Evolutionary conservation across 2,329 filamentous ascomycete species (phyloP).

Genomic region (Aureobasidium sp.): DNA sequence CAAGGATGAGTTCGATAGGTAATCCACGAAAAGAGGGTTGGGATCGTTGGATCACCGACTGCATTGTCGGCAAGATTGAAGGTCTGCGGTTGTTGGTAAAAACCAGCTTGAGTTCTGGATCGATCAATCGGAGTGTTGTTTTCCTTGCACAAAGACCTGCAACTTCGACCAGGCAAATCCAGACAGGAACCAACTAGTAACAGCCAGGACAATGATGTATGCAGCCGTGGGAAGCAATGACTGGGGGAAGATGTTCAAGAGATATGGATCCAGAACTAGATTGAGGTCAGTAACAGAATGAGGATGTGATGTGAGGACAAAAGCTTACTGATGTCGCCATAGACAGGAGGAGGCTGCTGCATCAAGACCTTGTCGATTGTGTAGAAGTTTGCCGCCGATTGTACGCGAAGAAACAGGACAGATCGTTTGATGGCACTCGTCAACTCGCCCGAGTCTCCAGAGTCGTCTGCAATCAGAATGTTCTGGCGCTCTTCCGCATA

Average conservation of each 20-base stretch:
- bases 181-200: constrained; percentile 46
- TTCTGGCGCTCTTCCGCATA: constrained; percentile 23
- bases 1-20: constrained; percentile 41
- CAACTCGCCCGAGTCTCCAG: not conserved
- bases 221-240: constrained; percentile 66
- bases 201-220: constrained; percentile 60
- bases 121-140: constrained; percentile 19
- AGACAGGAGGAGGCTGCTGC: constrained; percentile 63
- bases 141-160: constrained; percentile 14
- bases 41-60: not conserved
- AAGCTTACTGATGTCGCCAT: constrained; percentile 58
- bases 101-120: not conserved
- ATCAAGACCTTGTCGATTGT: constrained; percentile 68
- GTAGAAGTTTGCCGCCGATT: constrained; percentile 78
- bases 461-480: not conserved
- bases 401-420: constrained; percentile 62
- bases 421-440: constrained; percentile 9
- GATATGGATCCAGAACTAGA: constrained; percentile 76
- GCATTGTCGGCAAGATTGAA: not conserved
- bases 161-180: constrained; percentile 34
- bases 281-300: not conserved
- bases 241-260: constrained; percentile 70
- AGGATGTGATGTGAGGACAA: not conserved
- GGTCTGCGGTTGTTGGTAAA: not conserved
- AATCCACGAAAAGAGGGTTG: constrained; percentile 34